Evolutionary conservation across 257 asterid genomes (phyloP), one percentile per base, ranked within the genome.

Genomic region (Solanum stenotomum): DNA sequence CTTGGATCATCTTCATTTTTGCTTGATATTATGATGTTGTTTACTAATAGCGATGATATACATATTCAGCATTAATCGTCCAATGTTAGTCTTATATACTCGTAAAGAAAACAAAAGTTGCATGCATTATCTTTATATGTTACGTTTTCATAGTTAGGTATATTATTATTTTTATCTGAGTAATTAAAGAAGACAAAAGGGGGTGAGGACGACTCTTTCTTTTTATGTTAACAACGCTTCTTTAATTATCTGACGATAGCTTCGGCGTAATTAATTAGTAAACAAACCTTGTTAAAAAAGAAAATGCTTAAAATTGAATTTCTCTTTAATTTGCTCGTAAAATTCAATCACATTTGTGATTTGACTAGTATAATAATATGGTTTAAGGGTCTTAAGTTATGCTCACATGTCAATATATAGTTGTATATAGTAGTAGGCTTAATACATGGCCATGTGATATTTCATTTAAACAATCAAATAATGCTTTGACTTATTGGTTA

Each of bases 71-170:
- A 81, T 81, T 34, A 34, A 34, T 81, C 29, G 87, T 75, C 88
- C 35, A 42, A 88, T 49, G 85, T 37, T 35, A 86, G 52, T 84
- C 88, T 90, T 94, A 92, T 93, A 92, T 90, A 93, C 33, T 81
- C 29, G 22, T 38, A 46, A 56, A 20, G 25, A 56, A 56, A 56
- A 20, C 65, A 1, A 18, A 46, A 15, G 29, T 81, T 77, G 85
- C 52, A 84, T 87, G 91, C 96, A 95, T 93, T 88, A 92, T 91
- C 86, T 91, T 91, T 91, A 27, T 94, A 89, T 94, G 96, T 61
- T 94, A 88, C 93, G 95, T 49, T 65, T 27, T 76, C 42, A 44
- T 35, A 83, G 29, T 88, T 91, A 74, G 95, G 92, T 86, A 37
- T 29, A 29, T 70, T 29, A 49, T 59, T 59, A 59, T 68, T 84